These are phyloP conservation scores for Camillea tinctor DNA, from an alignment of 2,329 filamentous ascomycete species.

Conservation along the genomic window DNA sequence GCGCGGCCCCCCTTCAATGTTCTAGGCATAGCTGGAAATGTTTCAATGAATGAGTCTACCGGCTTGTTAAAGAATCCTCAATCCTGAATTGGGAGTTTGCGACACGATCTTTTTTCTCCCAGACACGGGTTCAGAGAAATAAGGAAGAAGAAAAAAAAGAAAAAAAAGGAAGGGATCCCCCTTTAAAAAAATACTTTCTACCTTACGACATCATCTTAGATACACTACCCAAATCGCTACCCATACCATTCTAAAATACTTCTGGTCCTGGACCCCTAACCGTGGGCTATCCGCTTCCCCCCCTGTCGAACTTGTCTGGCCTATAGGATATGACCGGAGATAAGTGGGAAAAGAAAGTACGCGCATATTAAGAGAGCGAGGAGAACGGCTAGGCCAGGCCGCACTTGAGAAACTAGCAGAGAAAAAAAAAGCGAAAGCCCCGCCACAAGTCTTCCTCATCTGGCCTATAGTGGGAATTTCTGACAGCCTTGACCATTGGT, in stretches of 20 bases:
- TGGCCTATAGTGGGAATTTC: not conserved
- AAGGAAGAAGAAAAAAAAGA: too few species aligned
- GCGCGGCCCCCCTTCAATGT: not conserved
- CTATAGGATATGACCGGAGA: not conserved
- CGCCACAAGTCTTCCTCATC: not conserved
- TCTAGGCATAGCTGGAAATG: conserved; percentile 1
- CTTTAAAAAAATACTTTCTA: not conserved
- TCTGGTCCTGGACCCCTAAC: not conserved
- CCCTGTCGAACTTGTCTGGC: not conserved
- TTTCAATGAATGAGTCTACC: conserved; percentile 1
- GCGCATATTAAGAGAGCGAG: not conserved
- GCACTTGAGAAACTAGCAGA: not conserved
- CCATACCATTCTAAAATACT: not conserved
- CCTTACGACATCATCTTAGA: not conserved
- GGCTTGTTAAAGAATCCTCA: conserved; percentile 7
- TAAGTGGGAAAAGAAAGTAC: not conserved
- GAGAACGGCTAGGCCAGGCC: not conserved
- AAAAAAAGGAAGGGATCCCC: conserved; percentile 1
- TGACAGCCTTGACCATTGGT: conserved; percentile 21
- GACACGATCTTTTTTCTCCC: conserved; percentile 7
- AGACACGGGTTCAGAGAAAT: not conserved
- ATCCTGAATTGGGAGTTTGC: conserved; percentile 8
- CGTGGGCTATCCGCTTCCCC: not conserved
- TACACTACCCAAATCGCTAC: not conserved
- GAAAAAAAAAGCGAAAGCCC: not conserved